phyloP scores from a whole-genome alignment of 371 early-diverging fungal genomes.

The Basidiobolus meristosporus region DNA sequence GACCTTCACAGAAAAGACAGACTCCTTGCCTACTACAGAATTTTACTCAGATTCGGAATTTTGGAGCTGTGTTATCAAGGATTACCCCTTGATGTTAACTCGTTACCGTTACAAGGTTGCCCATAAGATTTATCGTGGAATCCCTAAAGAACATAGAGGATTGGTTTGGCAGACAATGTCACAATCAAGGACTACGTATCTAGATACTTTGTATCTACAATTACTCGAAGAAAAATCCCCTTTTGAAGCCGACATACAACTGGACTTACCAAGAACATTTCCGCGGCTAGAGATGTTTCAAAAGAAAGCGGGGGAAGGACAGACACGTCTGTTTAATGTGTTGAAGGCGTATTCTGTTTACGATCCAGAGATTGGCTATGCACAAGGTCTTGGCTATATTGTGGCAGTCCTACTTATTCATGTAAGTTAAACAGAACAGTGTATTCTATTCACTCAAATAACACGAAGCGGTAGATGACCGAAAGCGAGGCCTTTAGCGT shows the following conservation, averaged over 20 bases:
- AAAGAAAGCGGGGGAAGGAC: conserved; percentile 52
- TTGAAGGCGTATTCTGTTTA: conserved; percentile 80
- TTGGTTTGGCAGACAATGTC: conserved; percentile 86
- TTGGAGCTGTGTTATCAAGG: conserved; percentile 77
- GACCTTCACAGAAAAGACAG: no score
- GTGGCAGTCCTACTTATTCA: conserved; percentile 75
- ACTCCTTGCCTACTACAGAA: no score
- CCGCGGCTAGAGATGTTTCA: conserved; percentile 63
- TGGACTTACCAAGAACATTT: conserved; percentile 77
- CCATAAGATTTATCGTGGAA: conserved; percentile 55
- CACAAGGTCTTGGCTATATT: conserved; percentile 79
- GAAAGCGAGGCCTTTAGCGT: conserved; percentile 91
- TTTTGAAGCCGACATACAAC: conserved; percentile 75
- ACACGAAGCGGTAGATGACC: no score
- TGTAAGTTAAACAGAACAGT: no score
- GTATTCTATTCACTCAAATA: no score
- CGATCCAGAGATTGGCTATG: conserved; percentile 85
- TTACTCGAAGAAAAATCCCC: conserved; percentile 49
- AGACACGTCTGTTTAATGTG: conserved; percentile 73
- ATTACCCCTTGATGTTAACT: conserved; percentile 57
- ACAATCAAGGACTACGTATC: conserved; percentile 46
- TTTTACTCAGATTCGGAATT: conserved; percentile 31
- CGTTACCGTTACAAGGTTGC: conserved; percentile 41
- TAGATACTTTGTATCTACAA: conserved; percentile 71
- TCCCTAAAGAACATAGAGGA: conserved; percentile 75